These are phyloP conservation scores for Euryodendron excelsum DNA, from an alignment of 148 eudicot genomes.

Conservation along the genomic window DNA sequence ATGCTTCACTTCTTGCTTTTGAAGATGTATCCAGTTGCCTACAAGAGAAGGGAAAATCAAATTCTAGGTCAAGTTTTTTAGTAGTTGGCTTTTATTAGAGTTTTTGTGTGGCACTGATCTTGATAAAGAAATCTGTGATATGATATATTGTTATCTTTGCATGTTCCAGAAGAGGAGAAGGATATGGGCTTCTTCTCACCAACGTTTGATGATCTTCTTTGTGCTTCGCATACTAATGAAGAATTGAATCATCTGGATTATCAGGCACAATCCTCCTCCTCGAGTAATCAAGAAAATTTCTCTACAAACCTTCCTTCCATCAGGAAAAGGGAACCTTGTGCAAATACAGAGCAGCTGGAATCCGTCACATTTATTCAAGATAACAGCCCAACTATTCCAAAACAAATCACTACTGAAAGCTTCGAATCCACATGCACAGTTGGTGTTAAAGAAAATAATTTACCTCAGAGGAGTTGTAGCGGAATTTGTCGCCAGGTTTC, in stretches of 20 bases:
- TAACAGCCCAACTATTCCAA: not conserved
- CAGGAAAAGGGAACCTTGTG: slow-evolving; percentile 9
- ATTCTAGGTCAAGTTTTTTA: slow-evolving; percentile 48
- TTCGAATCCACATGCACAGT: slow-evolving; percentile 8
- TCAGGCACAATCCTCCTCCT: slow-evolving; percentile 18
- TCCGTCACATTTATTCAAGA: slow-evolving; percentile 14
- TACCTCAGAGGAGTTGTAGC: slow-evolving; percentile 7
- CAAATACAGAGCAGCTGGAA: slow-evolving; percentile 13
- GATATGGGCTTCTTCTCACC: slow-evolving; percentile 47
- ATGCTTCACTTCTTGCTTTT: slow-evolving; percentile 60
- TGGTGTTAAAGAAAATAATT: slow-evolving; percentile 26
- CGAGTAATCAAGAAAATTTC: slow-evolving; percentile 9
- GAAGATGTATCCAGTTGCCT: slow-evolving; percentile 70
- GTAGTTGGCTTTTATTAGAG: slow-evolving; percentile 4
- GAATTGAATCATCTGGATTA: slow-evolving; percentile 19
- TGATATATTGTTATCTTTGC: slow-evolving; percentile 17
- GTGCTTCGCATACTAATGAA: slow-evolving; percentile 19
- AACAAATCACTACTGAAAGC: slow-evolving; percentile 5
- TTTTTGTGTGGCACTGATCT: not conserved
- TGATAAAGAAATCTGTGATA: not conserved
- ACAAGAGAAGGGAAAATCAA: slow-evolving; percentile 61
- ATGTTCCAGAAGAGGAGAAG: slow-evolving; percentile 55
- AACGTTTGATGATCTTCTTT: slow-evolving; percentile 31
- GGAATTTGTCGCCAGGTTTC: slow-evolving; percentile 34
- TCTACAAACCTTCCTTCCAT: slow-evolving; percentile 16